phyloP scores from a whole-genome alignment of 805 yeast genomes.

The Yarrowia sp. region DNA sequence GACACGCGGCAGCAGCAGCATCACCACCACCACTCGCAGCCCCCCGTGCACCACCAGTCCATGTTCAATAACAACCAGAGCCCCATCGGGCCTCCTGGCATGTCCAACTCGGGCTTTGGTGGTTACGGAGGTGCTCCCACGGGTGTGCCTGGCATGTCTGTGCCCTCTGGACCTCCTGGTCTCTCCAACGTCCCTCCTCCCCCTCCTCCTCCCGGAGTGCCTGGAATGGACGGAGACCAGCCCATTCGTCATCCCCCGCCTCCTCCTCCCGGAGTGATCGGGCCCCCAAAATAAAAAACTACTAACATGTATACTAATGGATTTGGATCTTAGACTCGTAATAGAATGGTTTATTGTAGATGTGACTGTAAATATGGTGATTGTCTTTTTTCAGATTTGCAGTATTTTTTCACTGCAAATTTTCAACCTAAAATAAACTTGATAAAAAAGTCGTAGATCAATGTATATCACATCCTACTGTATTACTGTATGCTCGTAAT shows the following conservation, averaged over 20 bases:
- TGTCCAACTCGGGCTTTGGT: conserved; percentile 44
- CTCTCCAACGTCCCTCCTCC: conserved; percentile 40
- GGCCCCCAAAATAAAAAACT: conserved; percentile 39
- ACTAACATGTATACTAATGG: conserved; percentile 39
- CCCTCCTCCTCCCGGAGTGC: conserved; percentile 42
- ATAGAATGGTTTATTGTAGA: no score
- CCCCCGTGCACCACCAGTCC: conserved; percentile 32
- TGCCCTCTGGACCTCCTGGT: conserved; percentile 43
- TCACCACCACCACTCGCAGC: conserved; percentile 19
- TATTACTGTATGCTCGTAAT: no score
- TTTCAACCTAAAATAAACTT: no score
- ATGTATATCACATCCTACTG: no score
- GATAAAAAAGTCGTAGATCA: no score
- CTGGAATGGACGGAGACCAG: conserved; percentile 40
- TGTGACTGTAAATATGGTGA: no score
- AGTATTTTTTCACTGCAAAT: no score
- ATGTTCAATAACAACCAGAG: conserved; percentile 36
- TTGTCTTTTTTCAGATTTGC: background rate
- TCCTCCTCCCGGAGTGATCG: conserved; percentile 39
- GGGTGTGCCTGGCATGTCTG: conserved; percentile 44
- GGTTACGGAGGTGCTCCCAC: conserved; percentile 46
- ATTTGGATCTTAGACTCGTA: conserved; percentile 36
- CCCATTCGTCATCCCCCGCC: conserved; percentile 39
- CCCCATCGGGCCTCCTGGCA: conserved; percentile 47
- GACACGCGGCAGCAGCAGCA: conserved; percentile 38